Evolutionary conservation across 106 monocot species (phyloP).

Genomic region (Alisma plantagoaquatica): DNA sequence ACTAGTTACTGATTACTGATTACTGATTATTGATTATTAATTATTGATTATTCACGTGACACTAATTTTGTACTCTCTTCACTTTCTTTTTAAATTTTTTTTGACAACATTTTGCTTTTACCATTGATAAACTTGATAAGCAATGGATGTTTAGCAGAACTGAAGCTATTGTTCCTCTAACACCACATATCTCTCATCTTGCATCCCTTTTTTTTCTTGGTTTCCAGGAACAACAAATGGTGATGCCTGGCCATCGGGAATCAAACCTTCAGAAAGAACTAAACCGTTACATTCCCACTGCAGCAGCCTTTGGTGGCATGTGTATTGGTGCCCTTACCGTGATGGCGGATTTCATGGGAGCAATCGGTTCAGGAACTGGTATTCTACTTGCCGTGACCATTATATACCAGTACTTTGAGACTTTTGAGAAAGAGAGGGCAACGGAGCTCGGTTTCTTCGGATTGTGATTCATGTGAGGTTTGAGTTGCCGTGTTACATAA

Average conservation of each 20-base stretch:
- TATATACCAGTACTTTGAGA: constrained; percentile 30
- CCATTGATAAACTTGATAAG: no score
- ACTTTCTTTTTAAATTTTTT: no score
- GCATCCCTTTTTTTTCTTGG: neutral
- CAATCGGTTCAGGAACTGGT: constrained; percentile 16
- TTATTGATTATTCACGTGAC: no score
- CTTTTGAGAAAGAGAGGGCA: constrained; percentile 58
- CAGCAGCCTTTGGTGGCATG: constrained; percentile 16
- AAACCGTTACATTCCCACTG: constrained; percentile 15
- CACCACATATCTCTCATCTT: no score
- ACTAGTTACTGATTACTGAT: no score
- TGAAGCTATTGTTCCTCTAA: no score
- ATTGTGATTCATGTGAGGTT: neutral
- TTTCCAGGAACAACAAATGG: constrained; percentile 21
- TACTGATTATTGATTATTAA: no score
- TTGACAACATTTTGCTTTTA: no score
- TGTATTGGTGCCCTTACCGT: constrained; percentile 48
- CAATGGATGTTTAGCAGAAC: no score
- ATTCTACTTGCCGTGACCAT: constrained; percentile 37
- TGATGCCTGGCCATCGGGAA: constrained; percentile 16
- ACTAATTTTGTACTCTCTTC: no score
- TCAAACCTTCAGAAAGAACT: constrained; percentile 16
- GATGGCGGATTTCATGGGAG: constrained; percentile 51
- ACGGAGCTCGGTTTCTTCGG: constrained; percentile 29
- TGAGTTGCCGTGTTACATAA: no score